Evolutionary conservation across 495 filamentous ascomycete species (phyloP).

Genomic region (Ascobolus immersus): DNA sequence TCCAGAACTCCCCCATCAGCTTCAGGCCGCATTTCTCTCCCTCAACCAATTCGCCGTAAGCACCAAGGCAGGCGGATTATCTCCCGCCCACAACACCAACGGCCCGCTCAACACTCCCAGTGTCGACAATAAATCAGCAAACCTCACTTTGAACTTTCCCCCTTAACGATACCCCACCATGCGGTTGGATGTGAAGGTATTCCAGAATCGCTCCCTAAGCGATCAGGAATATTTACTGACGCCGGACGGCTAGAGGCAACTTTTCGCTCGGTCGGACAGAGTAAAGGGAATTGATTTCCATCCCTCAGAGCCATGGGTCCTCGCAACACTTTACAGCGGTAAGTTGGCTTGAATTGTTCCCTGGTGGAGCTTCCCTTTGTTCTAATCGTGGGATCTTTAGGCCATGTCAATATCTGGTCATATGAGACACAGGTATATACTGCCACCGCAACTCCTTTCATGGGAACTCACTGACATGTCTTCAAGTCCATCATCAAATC

Average conservation of each 20-base stretch:
- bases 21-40: too few relatives aligned
- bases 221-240: constrained; percentile 16
- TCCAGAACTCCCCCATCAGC: too few relatives aligned
- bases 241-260: constrained; percentile 34
- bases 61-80: too few relatives aligned
- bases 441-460: constrained; percentile 5
- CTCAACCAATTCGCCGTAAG: too few relatives aligned
- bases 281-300: constrained; percentile 97
- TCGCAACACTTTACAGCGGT: constrained; percentile 92
- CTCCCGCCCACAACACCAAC: too few relatives aligned
- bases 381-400: constrained; percentile 20
- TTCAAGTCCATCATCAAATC: constrained; percentile 75
- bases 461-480: not conserved
- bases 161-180: constrained; percentile 28
- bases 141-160: too few relatives aligned
- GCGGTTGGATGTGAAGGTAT: constrained; percentile 81
- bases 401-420: constrained; percentile 98
- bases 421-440: constrained; percentile 61
- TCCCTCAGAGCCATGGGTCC: constrained; percentile 86
- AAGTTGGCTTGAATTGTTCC: constrained; percentile 12
- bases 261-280: constrained; percentile 64
- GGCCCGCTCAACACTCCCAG: not conserved
- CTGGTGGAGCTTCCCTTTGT: constrained; percentile 1
- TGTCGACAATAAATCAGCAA: not conserved
- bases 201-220: constrained; percentile 5